phyloP scores from a whole-genome alignment of 768 basidiomycete genomes.

The Agrocybe chaxingu region DNA sequence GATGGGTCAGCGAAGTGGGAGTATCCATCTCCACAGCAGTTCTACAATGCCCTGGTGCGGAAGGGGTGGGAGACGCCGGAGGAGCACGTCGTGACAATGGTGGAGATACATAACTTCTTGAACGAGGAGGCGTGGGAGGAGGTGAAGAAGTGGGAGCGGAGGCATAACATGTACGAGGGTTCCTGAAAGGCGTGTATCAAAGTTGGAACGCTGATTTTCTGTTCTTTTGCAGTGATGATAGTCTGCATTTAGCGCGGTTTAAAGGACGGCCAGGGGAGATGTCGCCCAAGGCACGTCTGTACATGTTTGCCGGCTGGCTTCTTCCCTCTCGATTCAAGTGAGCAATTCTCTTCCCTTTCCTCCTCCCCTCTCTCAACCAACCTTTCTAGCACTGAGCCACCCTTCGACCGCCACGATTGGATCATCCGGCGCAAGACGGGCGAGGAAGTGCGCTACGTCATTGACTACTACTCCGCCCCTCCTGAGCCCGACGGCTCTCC shows the following conservation, averaged over 20 bases:
- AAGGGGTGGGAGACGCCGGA: slow-evolving; percentile 99
- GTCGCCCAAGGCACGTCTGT: slow-evolving; percentile 90
- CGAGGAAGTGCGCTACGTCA: slow-evolving; percentile 90
- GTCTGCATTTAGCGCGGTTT: slow-evolving; percentile 78
- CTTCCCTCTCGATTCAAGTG: slow-evolving; percentile 90
- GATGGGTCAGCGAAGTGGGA: slow-evolving; percentile 68
- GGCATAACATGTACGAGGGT: slow-evolving; percentile 52
- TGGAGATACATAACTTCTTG: slow-evolving; percentile 96
- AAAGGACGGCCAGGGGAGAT: slow-evolving; percentile 89
- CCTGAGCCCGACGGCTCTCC: slow-evolving; percentile 88
- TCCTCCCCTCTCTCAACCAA: slow-evolving; percentile 1
- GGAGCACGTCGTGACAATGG: slow-evolving; percentile 95
- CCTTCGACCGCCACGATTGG: slow-evolving; percentile 99
- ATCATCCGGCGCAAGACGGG: slow-evolving; percentile 75
- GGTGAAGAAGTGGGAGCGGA: slow-evolving; percentile 89
- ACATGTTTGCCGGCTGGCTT: slow-evolving; percentile 83
- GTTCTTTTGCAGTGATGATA: slow-evolving; percentile 46
- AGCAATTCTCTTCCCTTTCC: slow-evolving; percentile 21
- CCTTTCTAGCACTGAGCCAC: slow-evolving; percentile 71
- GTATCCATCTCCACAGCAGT: slow-evolving; percentile 96
- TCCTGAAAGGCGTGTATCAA: background rate
- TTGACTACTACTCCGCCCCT: slow-evolving; percentile 97
- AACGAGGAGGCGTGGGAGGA: slow-evolving; percentile 97
- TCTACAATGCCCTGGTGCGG: slow-evolving; percentile 93
- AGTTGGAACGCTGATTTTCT: background rate